These are phyloP conservation scores for Fraxinus platypoda DNA, from an alignment of 305 asterid species.

Conservation along the genomic window DNA sequence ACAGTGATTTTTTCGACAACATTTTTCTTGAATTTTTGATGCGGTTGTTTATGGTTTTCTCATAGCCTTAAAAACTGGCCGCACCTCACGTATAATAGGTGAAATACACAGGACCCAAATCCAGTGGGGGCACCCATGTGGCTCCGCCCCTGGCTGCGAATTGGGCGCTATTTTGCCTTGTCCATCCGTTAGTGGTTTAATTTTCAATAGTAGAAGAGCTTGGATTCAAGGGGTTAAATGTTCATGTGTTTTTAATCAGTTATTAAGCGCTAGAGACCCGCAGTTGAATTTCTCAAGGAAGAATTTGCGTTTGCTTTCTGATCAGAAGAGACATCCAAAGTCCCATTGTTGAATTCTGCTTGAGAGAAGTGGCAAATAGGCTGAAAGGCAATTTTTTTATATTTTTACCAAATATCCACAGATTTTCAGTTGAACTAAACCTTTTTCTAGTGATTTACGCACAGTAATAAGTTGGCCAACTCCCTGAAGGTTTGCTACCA, in stretches of 20 bases:
- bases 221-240: neutral
- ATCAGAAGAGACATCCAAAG: neutral
- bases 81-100: neutral
- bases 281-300: neutral
- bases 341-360: neutral
- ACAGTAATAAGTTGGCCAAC: neutral
- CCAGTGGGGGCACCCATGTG: neutral
- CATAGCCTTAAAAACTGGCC: neutral
- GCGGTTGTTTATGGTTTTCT: neutral
- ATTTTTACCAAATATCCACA: neutral
- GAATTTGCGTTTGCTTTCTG: neutral
- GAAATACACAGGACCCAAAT: neutral
- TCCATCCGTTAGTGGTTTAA: neutral
- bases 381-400: neutral
- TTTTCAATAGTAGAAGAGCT: neutral
- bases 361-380: neutral
- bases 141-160: neutral
- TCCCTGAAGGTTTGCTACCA: neutral
- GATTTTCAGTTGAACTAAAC: neutral
- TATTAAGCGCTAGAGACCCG: neutral
- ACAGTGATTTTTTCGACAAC: neutral
- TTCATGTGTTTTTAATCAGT: neutral
- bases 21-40: neutral
- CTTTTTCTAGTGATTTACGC: neutral
- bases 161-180: neutral